Evolutionary conservation across 306 rosid genomes (phyloP), one percentile per base, ranked within the genome.

Genomic region (Lupinus albus): DNA sequence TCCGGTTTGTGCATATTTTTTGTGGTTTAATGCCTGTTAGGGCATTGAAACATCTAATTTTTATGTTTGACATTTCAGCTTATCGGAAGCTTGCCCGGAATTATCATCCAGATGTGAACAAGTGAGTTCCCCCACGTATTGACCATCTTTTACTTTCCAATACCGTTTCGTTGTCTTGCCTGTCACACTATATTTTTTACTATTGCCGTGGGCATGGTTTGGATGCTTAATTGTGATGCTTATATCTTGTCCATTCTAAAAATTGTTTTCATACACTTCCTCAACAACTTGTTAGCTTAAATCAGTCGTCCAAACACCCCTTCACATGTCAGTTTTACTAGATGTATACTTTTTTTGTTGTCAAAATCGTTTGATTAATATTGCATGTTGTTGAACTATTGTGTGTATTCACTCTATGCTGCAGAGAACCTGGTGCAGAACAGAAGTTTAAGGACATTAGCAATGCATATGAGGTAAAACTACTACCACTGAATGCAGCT

Each of bases 41-140:
- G 21, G 36, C 21, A 76, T 68, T 53, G 25, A 61, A 56, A 39
- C 52, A 10, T 52, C 17, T 44, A 36, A 50, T 52, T 47, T 70
- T 38, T 52, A 2, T 50, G n/a, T 58, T 74, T 71, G 39, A 63
- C 54, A 20, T 79, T 88, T 77, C 96, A 93, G 99, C 97, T 60
- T 93, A 93, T 61, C 85, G 99, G 82, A 93, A 88, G 81, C 97
- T 93, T 73, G 99, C 99, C 44, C 86, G 99, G 77, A 86, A 73
- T 79, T 90, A 70, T 76, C 99, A 93, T 74, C 99, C 99, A 11
- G 99, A 93, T 75, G 99, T 93, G 59, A 93, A 90, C 88, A 93
- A 93, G 99, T 94, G 79, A 90, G 96, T 81, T 49, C 3, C 11
- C 4, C 30, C 25, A 41, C 32, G 0, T 56, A 16, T 3, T 52